Evolutionary conservation across 148 eudicot species (phyloP).

Genomic region (Camellia sinensis): DNA sequence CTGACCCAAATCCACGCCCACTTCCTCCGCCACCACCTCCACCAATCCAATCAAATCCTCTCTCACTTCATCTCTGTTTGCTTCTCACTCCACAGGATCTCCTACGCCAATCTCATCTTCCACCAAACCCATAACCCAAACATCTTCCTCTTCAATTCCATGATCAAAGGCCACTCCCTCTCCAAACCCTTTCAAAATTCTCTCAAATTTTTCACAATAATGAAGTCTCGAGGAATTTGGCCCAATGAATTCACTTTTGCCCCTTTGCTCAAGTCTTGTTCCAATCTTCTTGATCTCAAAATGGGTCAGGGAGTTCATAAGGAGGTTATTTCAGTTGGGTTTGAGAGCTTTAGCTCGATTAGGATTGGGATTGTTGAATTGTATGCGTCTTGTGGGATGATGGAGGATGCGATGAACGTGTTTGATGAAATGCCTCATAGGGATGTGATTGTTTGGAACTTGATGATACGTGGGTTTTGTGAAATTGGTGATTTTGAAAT

Average conservation of each 20-base stretch:
- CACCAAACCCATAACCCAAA: slow-evolving; percentile 46
- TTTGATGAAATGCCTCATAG: no score
- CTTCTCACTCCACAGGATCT: slow-evolving; percentile 18
- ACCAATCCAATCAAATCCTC: no score
- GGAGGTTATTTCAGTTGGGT: no score
- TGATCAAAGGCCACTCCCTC: slow-evolving; percentile 63
- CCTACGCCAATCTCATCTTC: slow-evolving; percentile 52
- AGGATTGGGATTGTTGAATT: slow-evolving; percentile 38
- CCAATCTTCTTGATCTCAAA: slow-evolving; percentile 36
- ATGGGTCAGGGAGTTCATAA: slow-evolving; percentile 29
- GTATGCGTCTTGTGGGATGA: slow-evolving; percentile 28
- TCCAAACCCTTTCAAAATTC: background rate
- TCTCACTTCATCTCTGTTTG: no score
- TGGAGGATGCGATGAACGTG: slow-evolving; percentile 44
- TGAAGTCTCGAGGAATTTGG: slow-evolving; percentile 30
- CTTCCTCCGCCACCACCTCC: no score
- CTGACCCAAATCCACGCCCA: slow-evolving; percentile 20
- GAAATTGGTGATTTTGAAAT: no score
- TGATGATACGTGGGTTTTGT: no score
- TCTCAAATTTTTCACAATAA: no score
- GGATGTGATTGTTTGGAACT: no score
- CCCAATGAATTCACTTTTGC: slow-evolving; percentile 68
- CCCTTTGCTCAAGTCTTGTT: slow-evolving; percentile 68
- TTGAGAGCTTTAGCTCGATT: no score
- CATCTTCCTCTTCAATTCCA: slow-evolving; percentile 61